Conservation (phyloP, 2,329 filamentous ascomycete genomes). For the Alternaria tenuissima region DNA sequence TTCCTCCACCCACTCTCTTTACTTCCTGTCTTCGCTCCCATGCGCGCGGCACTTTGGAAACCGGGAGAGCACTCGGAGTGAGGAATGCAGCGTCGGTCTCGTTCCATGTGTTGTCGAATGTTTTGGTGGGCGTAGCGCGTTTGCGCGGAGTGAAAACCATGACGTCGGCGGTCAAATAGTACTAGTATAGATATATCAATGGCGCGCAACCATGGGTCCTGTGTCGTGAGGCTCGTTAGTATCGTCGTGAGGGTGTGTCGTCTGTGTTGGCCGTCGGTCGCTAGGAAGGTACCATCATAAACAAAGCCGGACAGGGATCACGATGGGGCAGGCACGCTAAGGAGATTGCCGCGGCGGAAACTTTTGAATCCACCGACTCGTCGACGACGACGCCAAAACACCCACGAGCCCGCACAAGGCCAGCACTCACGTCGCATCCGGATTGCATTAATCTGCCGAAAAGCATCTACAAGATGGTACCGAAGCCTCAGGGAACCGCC, state of each 20-base stretch:
- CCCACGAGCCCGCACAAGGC: not conserved
- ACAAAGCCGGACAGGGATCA: conserved; percentile 22
- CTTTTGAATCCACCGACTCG: conserved; percentile 20
- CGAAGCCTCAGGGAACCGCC: conserved; percentile 45
- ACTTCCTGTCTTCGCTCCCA: conserved; percentile 60
- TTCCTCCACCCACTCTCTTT: conserved; percentile 47
- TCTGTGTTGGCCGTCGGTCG: conserved; percentile 19
- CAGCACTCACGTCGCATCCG: not conserved
- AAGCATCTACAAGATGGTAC: conserved; percentile 41
- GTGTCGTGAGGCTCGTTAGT: conserved; percentile 10
- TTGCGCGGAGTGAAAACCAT: conserved; percentile 47
- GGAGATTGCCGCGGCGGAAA: conserved; percentile 22
- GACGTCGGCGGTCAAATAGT: conserved; percentile 11
- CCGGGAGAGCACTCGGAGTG: conserved; percentile 51
- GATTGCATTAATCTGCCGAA: not conserved
- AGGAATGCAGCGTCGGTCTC: conserved; percentile 53
- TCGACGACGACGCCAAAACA: conserved; percentile 5
- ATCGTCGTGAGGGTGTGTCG: conserved; percentile 14
- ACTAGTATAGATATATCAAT: not conserved
- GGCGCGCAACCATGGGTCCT: conserved; percentile 14
- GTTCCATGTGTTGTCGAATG: conserved; percentile 52
- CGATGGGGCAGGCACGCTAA: conserved; percentile 20
- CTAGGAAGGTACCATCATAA: conserved; percentile 21
- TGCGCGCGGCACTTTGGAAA: conserved; percentile 55
- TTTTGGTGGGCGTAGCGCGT: conserved; percentile 28